Evolutionary conservation across 2,329 filamentous ascomycete species (phyloP), one percentile per base, ranked within the genome.

Genomic region (Alternaria sp.): DNA sequence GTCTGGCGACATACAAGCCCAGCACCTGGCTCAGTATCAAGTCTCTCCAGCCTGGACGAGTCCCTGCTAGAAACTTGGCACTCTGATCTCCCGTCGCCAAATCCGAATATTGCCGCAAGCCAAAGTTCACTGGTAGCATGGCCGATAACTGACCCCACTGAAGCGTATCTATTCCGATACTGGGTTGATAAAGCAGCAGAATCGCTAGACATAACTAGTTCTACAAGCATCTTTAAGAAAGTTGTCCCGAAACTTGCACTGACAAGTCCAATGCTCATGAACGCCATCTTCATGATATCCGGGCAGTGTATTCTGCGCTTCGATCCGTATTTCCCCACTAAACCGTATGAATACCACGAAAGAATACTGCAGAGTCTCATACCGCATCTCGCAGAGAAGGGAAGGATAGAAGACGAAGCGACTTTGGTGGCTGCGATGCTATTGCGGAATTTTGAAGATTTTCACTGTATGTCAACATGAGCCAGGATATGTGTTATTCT

Each of bases 211-310:
- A 63, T 64, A 12, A 64, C 52, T 14, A 70, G 59, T 49, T 55
- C 69, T 10, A 32, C 62, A 28, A 53, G 48, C 7, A 34, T 69
- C 5, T 70, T 66, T 22, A 59, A 48, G 20, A 46, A 58, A 10
- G 25, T 61, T 2, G 54, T 66, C 14, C 66, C 66, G 28, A 60
- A 62, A 22, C 53, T 70, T 32, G 64, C 67, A 7, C 75, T 76
- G 3, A 65, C 73, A 27, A 81, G 78, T 40, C 78, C 80, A 0
- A 75, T 82, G 18, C 65, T 84, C 18, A 64, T 78, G 57, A 77
- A 77, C 57, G 77, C 78, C 4, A 74, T 80, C n/a, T 72, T 77
- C 36, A 78, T 79, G 22, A 77, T 74, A 6, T 78, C 79, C 5
- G 76, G 79, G 18, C 72, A 80, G 53, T 78, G 81, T 54, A 63